Conservation (phyloP, 495 filamentous ascomycete species). For the Penicillium cosmopolitanum region DNA sequence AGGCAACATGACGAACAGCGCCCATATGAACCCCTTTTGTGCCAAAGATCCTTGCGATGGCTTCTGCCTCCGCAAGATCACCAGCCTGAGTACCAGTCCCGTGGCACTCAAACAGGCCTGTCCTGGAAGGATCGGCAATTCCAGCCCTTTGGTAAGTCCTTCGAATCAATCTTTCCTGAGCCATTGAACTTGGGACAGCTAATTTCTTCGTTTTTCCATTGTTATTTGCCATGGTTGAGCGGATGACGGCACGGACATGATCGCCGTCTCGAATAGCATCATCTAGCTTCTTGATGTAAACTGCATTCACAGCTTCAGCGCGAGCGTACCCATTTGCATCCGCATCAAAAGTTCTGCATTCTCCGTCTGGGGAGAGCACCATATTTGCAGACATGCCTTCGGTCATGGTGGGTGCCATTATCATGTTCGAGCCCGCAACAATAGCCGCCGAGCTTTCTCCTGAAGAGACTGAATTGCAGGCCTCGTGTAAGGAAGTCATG, state of each 20-base stretch:
- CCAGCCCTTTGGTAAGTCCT: background rate
- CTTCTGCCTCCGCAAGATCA: background rate
- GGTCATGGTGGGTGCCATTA: too few species aligned
- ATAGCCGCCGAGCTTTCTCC: too few species aligned
- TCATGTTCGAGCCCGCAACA: too few species aligned
- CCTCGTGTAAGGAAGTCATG: too few species aligned
- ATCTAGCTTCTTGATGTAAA: background rate
- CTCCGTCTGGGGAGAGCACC: too few species aligned
- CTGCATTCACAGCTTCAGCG: background rate
- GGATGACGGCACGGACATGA: conserved; percentile 44
- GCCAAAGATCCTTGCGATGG: background rate
- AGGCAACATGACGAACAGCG: background rate
- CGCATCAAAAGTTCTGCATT: background rate
- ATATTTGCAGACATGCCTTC: too few species aligned
- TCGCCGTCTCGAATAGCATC: conserved; percentile 10
- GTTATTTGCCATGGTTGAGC: conserved; percentile 25
- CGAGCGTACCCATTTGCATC: background rate
- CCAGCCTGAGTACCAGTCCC: background rate
- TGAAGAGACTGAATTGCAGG: too few species aligned
- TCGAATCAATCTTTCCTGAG: background rate
- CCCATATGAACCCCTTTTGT: background rate
- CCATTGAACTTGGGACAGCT: background rate
- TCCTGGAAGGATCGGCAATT: background rate
- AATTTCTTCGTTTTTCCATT: background rate
- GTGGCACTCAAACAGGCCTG: background rate